Conservation (phyloP, 371 early-diverging fungal species). For the Apophysomyces ossiformis region DNA sequence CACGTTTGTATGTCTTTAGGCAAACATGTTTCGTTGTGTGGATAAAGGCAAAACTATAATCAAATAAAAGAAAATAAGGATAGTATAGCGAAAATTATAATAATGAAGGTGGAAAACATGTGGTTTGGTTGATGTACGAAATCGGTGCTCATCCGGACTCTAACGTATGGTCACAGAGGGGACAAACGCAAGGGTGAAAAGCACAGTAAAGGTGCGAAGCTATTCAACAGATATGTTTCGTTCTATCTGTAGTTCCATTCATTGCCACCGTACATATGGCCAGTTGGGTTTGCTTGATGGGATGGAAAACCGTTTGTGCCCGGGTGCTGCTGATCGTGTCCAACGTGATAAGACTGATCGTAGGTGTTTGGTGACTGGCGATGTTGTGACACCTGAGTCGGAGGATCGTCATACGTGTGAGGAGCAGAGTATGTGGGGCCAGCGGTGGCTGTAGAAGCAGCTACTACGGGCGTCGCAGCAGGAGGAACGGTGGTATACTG, state of each 20-base stretch:
- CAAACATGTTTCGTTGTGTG: too few relatives aligned
- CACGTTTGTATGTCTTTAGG: too few relatives aligned
- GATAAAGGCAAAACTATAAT: background rate
- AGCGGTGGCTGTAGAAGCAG: constrained; percentile 1
- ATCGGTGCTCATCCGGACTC: background rate
- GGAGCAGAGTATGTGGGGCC: constrained; percentile 25
- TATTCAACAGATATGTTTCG: background rate
- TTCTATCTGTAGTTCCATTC: constrained; percentile 21
- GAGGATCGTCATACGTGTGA: constrained; percentile 31
- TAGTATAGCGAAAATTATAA: background rate
- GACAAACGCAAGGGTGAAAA: background rate
- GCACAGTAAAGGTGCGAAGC: background rate
- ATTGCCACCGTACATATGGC: background rate
- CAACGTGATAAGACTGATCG: background rate
- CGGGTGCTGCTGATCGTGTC: background rate
- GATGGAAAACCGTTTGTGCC: background rate
- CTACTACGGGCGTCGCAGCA: background rate
- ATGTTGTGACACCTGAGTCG: constrained; percentile 11
- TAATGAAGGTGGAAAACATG: constrained; percentile 6
- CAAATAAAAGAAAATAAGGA: background rate
- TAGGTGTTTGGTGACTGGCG: constrained; percentile 4
- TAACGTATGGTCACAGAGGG: background rate
- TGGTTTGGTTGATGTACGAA: constrained; percentile 1
- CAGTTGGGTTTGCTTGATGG: background rate
- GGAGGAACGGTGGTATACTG: background rate